Base-by-base conservation (phyloP, 2,329 filamentous ascomycete species). In the Onygenales sp. region DNA sequence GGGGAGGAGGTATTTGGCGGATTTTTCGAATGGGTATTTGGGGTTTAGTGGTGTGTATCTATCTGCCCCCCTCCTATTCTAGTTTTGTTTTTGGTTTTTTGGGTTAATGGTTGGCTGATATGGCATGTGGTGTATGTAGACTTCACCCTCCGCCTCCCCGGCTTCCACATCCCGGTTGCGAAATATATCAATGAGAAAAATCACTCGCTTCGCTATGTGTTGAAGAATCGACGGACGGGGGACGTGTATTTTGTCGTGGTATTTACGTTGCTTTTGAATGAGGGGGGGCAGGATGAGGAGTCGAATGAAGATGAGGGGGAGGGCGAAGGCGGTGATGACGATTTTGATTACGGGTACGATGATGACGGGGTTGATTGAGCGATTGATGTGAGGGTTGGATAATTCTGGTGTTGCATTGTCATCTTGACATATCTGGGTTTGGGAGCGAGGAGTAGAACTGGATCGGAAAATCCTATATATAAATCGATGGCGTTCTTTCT, bases 1-100 rank as follows among this genome's bases (percentile, higher is more conserved):
- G 49, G 83, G 81, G 0, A 73, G 82, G 58, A 71, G 76, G 54
- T 87, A 87, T 69, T 71, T 75, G 55, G 79, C 76, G 58, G 84
- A 87, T 66, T 97, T 98, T 69, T 95, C 85, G 70, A 97, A 97
- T 67, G 86, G 87, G 1, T 96, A 95, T 70, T 71, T 98, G 45
- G 89, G 95, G 69, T 96, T 97, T 67, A 86, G 84, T 64, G 80
- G 80, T 81, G 60, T 52, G 67, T 21, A 10, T 44, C 3, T 17
- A 9, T 5, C 17, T 44, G 27, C 10, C 5, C 10, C 11, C 11
- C 5, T 6, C 7, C n/a, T 17, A 10, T 33, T 35, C 14, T 2
- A 10, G 4, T 38, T 64, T 52, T 51, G 42, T 46, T 33, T 17
- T 53, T 21, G 45, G 27, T 31, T 44, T 33, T 6, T 17, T 13